phyloP scores from a whole-genome alignment of 495 filamentous ascomycete species.

The Podospora australis region DNA sequence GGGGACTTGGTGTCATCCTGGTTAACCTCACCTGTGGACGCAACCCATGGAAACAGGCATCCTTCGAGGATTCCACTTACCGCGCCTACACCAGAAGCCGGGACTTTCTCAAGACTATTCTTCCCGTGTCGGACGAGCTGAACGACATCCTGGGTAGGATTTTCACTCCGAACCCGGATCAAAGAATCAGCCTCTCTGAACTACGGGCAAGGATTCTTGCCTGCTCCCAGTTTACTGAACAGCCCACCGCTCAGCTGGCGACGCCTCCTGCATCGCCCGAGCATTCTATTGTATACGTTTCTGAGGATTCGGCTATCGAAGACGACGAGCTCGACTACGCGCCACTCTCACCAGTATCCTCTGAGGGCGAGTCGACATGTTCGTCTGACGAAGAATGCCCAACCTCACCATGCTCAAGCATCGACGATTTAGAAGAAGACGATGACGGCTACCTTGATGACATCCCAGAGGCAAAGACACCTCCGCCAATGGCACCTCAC shows the following conservation, averaged over 20 bases:
- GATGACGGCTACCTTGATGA: slow-evolving; percentile 34
- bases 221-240: slow-evolving; percentile 68
- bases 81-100: slow-evolving; percentile 80
- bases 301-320: slow-evolving; percentile 35
- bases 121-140: slow-evolving; percentile 86
- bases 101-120: slow-evolving; percentile 84
- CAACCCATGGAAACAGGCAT: slow-evolving; percentile 97
- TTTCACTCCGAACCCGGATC: slow-evolving; percentile 81
- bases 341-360: slow-evolving; percentile 35
- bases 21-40: slow-evolving; percentile 97
- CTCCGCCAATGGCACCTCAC: slow-evolving; percentile 26
- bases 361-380: slow-evolving; percentile 39
- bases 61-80: slow-evolving; percentile 89
- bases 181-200: slow-evolving; percentile 79
- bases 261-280: slow-evolving; percentile 35
- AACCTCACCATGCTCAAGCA: slow-evolving; percentile 37
- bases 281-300: slow-evolving; percentile 36
- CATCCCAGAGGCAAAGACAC: slow-evolving; percentile 33
- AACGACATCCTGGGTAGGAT: slow-evolving; percentile 81
- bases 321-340: slow-evolving; percentile 27
- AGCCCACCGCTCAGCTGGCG: slow-evolving; percentile 25
- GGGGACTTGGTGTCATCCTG: slow-evolving; percentile 94
- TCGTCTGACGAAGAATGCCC: slow-evolving; percentile 44
- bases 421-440: slow-evolving; percentile 39
- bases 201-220: slow-evolving; percentile 67